Percentiles rank a stretch among this genome's conserved stretches.
Evolutionary conservation across 148 eudicot species (phyloP).

Genomic region (Rhododendron mucronatum): DNA sequence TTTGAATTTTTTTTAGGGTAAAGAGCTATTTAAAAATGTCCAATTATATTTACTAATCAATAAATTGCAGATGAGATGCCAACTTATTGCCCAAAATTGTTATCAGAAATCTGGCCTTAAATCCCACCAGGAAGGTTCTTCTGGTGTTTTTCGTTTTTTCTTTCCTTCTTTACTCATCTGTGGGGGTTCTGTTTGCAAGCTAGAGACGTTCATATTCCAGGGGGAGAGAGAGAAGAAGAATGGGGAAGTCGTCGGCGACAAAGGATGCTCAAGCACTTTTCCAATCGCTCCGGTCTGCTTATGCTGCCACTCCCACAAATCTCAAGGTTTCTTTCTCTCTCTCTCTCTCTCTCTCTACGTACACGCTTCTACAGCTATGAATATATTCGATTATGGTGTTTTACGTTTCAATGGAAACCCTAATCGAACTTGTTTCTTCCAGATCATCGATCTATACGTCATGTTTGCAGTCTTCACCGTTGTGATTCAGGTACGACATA

Average conservation of each 20-base stretch:
- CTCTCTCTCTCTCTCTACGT: not conserved
- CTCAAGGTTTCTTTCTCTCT: slow-evolving; percentile 49
- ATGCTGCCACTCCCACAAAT: slow-evolving; percentile 62
- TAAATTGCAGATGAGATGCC: too few species aligned
- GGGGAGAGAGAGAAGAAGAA: slow-evolving; percentile 12
- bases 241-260: slow-evolving; percentile 68
- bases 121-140: too few species aligned
- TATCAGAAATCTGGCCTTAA: too few species aligned
- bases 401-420: not conserved
- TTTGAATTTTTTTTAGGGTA: too few species aligned
- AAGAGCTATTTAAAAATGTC: too few species aligned
- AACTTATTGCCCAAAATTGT: too few species aligned
- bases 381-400: not conserved
- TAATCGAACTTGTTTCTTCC: slow-evolving; percentile 5
- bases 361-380: not conserved
- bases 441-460: slow-evolving; percentile 84
- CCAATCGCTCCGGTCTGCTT: slow-evolving; percentile 75
- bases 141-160: too few species aligned
- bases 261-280: slow-evolving; percentile 81
- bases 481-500: slow-evolving; percentile 59
- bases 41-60: too few species aligned
- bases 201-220: not conserved
- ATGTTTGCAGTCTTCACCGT: slow-evolving; percentile 65
- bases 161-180: too few species aligned
- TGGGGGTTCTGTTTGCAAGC: not conserved